Evolutionary conservation across 2,329 filamentous ascomycete genomes (phyloP), one percentile per base, ranked within the genome.

Genomic region (Drechslera avenae): DNA sequence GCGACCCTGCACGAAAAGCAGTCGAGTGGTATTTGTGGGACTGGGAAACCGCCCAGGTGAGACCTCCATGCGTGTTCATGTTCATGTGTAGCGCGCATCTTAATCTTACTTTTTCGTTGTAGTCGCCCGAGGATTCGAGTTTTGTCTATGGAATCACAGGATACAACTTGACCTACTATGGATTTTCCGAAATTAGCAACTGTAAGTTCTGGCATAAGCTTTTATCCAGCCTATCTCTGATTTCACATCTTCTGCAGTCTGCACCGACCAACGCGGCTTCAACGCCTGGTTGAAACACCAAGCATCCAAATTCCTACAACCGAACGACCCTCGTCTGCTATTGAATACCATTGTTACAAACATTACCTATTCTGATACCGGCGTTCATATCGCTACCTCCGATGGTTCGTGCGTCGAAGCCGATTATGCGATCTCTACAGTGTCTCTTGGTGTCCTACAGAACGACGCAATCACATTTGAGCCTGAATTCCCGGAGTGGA

Each of bases 371-470:
- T 76, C 75, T 0, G 63, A 78, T 3, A 59, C 77, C 1, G 79
- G 80, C 3, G 83, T 88, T 1, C 82, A 74, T 1, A 71, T 88
- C 9, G 68, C 75, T 40, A 81, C 78, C 19, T 69, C 77, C 2
- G 79, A 85, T 47, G 83, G 82, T 2, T 78, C 71, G 46, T 87
- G 85, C 57, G 73, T 87, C 16, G 68, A 77, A 37, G 85, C 85
- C 1, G 79, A 81, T 5, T 85, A 86, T 56, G 86, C 85, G 1
- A 81, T 89, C 53, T 81, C 79, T 60, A 89, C 86, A 0, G 88
- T 90, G 67, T 86, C 84, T 37, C 71, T 89, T 0, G 86, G 87
- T 1, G 86, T 89, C 0, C 74, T 89, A 1, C 86, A 89, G 63
- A 82, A 84, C 54, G 77, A 84, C 2, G 78, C 75, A 0, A 79